Conservation (phyloP, 345 rosid genomes). For the Xanthoceras sorbifolium region DNA sequence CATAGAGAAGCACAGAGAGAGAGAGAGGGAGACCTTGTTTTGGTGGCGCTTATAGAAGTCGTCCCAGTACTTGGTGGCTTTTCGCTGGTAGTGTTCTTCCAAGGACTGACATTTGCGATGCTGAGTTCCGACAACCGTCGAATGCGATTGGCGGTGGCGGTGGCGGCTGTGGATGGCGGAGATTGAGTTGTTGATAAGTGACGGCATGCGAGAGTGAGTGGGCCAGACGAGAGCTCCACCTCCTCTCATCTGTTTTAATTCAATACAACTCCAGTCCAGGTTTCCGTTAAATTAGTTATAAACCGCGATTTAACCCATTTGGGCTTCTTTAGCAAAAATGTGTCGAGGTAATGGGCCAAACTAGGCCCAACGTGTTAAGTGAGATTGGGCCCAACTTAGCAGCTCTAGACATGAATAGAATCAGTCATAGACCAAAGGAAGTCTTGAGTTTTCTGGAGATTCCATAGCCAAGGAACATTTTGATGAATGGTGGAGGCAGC, state of each 20-base stretch:
- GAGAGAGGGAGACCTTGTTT: constrained; percentile 45
- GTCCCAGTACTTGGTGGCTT: constrained; percentile 56
- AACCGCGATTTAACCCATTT: no score
- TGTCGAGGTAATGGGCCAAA: no score
- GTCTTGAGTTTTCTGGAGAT: no score
- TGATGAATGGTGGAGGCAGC: no score
- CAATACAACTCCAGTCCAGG: no score
- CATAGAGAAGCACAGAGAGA: background rate
- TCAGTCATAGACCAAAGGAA: no score
- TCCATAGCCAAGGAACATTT: no score
- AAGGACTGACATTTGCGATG: background rate
- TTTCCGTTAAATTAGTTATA: no score
- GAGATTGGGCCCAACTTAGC: no score
- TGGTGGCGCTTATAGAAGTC: constrained; percentile 54
- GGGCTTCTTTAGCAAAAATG: no score
- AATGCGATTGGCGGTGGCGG: background rate
- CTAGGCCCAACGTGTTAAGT: no score
- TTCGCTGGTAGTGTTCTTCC: constrained; percentile 35
- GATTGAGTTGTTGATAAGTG: background rate
- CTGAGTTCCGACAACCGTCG: constrained; percentile 1
- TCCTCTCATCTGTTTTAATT: background rate
- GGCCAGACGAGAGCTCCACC: background rate
- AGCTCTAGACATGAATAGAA: no score
- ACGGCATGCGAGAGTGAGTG: background rate
- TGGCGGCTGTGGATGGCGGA: constrained; percentile 12